phyloP scores from a whole-genome alignment of 768 basidiomycete species.

The Calocybe indica region DNA sequence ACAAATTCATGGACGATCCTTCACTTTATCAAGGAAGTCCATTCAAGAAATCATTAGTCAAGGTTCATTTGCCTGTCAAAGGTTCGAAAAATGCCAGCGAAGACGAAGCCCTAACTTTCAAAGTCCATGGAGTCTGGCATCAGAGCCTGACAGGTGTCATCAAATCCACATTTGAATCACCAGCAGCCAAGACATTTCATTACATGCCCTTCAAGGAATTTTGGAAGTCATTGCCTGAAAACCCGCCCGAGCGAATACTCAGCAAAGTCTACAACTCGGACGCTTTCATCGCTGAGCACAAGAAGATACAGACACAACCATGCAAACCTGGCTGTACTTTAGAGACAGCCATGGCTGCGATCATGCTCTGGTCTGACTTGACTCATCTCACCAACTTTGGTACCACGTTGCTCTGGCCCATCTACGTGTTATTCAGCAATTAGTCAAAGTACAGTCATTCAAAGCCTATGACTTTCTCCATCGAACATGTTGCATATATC shows the following conservation, averaged over 20 bases:
- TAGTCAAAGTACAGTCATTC: conserved; percentile 29
- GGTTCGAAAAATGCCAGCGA: not conserved
- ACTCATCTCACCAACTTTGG: conserved; percentile 32
- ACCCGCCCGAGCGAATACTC: conserved; percentile 4
- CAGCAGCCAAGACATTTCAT: conserved; percentile 7
- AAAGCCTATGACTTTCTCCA: conserved; percentile 19
- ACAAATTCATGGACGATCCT: conserved; percentile 4
- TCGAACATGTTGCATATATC: conserved; percentile 36
- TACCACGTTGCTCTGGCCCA: conserved; percentile 28
- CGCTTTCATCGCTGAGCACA: conserved; percentile 12
- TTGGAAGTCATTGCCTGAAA: conserved; percentile 6
- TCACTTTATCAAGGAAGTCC: not conserved
- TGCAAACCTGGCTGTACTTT: conserved; percentile 9
- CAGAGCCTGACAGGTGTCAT: not conserved
- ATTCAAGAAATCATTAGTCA: not conserved
- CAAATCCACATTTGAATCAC: not conserved
- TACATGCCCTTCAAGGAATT: conserved; percentile 12
- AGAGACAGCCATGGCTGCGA: conserved; percentile 17
- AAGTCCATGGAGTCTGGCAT: not conserved
- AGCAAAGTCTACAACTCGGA: conserved; percentile 14
- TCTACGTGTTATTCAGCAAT: conserved; percentile 32
- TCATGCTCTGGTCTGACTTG: conserved; percentile 28
- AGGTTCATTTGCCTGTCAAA: not conserved
- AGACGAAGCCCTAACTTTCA: not conserved
- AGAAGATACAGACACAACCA: conserved; percentile 8